Evolutionary conservation across 176 grass and related monocot species (phyloP).

Genomic region (Puya raimondii): DNA sequence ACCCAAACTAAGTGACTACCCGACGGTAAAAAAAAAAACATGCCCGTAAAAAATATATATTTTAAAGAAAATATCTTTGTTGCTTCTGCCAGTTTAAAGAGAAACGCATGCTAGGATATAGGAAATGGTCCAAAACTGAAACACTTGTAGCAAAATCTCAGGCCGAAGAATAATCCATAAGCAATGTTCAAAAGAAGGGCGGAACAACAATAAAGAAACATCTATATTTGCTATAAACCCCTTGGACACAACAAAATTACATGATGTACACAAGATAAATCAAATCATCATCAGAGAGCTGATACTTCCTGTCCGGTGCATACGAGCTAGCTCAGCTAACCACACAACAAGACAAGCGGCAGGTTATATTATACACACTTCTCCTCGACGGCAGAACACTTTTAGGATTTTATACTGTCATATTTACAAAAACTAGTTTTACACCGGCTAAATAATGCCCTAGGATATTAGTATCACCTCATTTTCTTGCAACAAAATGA

Average conservation of each 20-base stretch:
- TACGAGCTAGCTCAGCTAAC: not conserved
- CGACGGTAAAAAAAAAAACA: too few species aligned
- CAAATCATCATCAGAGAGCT: not conserved
- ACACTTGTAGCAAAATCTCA: not conserved
- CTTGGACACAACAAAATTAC: not conserved
- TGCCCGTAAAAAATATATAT: too few species aligned
- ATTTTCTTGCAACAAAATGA: too few species aligned
- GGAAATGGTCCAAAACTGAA: too few species aligned
- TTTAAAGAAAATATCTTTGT: too few species aligned
- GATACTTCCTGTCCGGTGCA: not conserved
- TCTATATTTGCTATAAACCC: not conserved
- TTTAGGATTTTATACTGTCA: not conserved
- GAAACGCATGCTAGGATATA: too few species aligned
- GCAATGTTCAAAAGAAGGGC: not conserved
- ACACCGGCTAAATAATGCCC: not conserved
- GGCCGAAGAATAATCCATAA: not conserved
- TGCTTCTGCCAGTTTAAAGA: too few species aligned
- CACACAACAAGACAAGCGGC: not conserved
- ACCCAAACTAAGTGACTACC: too few species aligned
- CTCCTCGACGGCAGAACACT: not conserved
- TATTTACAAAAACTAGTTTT: slow-evolving; percentile 3
- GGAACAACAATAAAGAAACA: not conserved
- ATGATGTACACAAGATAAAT: not conserved
- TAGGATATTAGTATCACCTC: not conserved
- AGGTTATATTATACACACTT: not conserved